Evolutionary conservation across 331 rosid genomes (phyloP).

Genomic region (Acacia concinna): DNA sequence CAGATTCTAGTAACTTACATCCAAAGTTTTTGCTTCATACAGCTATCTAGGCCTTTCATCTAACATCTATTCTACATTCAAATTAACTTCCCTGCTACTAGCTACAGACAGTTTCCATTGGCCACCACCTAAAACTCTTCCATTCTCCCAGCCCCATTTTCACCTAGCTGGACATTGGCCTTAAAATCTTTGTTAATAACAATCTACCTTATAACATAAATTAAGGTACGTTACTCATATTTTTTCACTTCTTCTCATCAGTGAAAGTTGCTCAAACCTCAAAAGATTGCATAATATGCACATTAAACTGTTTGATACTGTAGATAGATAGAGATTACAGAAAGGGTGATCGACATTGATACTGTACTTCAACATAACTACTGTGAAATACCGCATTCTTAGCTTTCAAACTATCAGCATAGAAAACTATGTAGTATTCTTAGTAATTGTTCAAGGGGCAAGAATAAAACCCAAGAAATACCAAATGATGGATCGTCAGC

Average conservation of each 20-base stretch:
- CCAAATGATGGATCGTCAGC: background rate
- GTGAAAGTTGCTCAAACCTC: background rate
- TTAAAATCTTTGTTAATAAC: background rate
- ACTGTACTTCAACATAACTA: conserved; percentile 1
- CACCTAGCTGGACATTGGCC: background rate
- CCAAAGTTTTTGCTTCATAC: background rate
- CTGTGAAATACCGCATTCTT: background rate
- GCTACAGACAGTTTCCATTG: background rate
- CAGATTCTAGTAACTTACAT: background rate
- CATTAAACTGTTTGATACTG: background rate
- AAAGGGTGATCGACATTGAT: background rate
- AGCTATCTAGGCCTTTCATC: background rate
- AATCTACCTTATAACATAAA: conserved; percentile 2
- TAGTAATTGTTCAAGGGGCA: background rate
- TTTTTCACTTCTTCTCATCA: background rate
- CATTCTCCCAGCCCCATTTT: background rate
- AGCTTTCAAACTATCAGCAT: background rate
- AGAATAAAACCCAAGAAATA: background rate
- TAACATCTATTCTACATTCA: background rate
- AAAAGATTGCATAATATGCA: background rate
- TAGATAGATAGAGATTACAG: background rate
- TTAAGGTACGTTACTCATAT: background rate
- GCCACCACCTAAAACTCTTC: background rate
- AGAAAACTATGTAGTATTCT: background rate
- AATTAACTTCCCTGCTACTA: background rate